Evolutionary conservation across 495 filamentous ascomycete species (phyloP).

Genomic region (Haplographium delicatum): DNA sequence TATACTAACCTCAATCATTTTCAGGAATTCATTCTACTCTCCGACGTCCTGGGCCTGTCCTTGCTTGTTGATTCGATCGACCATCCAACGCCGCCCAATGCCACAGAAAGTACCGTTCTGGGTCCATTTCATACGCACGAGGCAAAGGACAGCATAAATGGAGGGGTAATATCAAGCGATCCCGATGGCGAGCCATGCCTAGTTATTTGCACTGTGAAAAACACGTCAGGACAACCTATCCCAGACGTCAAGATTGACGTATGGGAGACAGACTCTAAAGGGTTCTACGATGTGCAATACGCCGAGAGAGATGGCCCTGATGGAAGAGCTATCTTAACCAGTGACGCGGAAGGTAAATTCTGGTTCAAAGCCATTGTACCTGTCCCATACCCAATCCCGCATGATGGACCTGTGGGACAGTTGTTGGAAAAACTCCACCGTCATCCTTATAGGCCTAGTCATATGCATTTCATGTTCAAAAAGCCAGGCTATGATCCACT

Average conservation of each 20-base stretch:
- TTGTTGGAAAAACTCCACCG: slow-evolving; percentile 64
- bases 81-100: slow-evolving; percentile 72
- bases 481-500: slow-evolving; percentile 79
- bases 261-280: slow-evolving; percentile 87
- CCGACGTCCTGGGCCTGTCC: slow-evolving; percentile 84
- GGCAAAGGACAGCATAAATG: slow-evolving; percentile 58
- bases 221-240: slow-evolving; percentile 63
- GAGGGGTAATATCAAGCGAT: slow-evolving; percentile 67
- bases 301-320: slow-evolving; percentile 63
- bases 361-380: slow-evolving; percentile 88
- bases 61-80: slow-evolving; percentile 87
- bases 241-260: slow-evolving; percentile 74
- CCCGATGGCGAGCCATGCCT: slow-evolving; percentile 66
- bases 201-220: slow-evolving; percentile 69
- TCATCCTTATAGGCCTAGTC: slow-evolving; percentile 77
- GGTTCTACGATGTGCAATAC: slow-evolving; percentile 89
- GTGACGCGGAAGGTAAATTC: slow-evolving; percentile 65
- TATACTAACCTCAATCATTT: neutral
- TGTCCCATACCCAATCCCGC: slow-evolving; percentile 83
- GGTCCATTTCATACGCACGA: slow-evolving; percentile 95
- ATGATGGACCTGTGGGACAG: slow-evolving; percentile 84
- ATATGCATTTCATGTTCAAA: slow-evolving; percentile 95
- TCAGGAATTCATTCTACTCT: slow-evolving; percentile 94
- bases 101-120: slow-evolving; percentile 84
- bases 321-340: slow-evolving; percentile 73